Conservation (phyloP, 2,329 filamentous ascomycete genomes). For the Fusarium bulbicola region DNA sequence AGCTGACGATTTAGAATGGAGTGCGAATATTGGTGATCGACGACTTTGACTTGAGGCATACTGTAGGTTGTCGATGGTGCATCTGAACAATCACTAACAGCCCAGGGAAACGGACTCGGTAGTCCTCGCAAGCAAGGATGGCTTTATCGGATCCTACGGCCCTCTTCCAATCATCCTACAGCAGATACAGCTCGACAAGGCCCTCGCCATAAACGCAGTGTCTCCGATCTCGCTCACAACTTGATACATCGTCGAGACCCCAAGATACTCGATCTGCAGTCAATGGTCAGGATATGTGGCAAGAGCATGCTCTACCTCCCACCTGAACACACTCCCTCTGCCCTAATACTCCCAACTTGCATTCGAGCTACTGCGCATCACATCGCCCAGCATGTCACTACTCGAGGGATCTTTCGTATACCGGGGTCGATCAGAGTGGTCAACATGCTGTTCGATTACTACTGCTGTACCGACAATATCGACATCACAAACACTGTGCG, state of each 20-base stretch:
- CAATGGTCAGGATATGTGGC: slow-evolving; percentile 70
- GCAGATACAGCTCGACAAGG: slow-evolving; percentile 14
- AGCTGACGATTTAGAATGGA: slow-evolving; percentile 56
- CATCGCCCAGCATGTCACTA: slow-evolving; percentile 64
- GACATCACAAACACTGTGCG: slow-evolving; percentile 67
- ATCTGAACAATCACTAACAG: slow-evolving; percentile 8
- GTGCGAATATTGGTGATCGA: slow-evolving; percentile 54
- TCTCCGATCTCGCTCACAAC: slow-evolving; percentile 63
- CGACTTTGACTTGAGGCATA: slow-evolving; percentile 45
- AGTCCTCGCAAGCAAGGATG: slow-evolving; percentile 48
- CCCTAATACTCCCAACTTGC: slow-evolving; percentile 70
- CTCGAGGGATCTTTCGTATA: slow-evolving; percentile 70
- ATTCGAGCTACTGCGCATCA: slow-evolving; percentile 73
- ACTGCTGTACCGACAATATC: slow-evolving; percentile 59
- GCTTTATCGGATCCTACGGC: slow-evolving; percentile 51
- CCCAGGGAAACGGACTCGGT: slow-evolving; percentile 29
- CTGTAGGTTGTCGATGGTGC: slow-evolving; percentile 43
- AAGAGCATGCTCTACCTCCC: slow-evolving; percentile 70
- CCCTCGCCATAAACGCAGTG: slow-evolving; percentile 58
- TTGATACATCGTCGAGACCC: slow-evolving; percentile 57
- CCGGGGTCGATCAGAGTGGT: slow-evolving; percentile 66
- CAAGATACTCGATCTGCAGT: slow-evolving; percentile 62
- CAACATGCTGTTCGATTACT: slow-evolving; percentile 71
- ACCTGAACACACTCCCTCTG: slow-evolving; percentile 64
- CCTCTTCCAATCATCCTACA: slow-evolving; percentile 29